Evolutionary conservation across 768 basidiomycete genomes (phyloP).

Genomic region (Suillus subalutaceus): DNA sequence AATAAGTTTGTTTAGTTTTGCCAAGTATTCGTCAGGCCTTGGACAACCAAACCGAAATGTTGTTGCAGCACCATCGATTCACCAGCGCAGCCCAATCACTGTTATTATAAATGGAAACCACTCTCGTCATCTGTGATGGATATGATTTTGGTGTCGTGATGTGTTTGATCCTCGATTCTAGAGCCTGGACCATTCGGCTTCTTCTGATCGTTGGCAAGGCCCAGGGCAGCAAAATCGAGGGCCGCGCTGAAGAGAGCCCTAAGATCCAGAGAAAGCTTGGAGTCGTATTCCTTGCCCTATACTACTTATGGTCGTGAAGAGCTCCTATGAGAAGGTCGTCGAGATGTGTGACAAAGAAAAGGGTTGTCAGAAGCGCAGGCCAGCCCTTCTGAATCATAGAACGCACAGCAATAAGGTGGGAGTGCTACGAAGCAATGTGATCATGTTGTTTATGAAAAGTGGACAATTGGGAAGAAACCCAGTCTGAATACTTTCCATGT

Average conservation of each 20-base stretch:
- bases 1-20: background rate
- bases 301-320: background rate
- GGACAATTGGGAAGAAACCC: too few species aligned
- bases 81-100: background rate
- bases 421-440: too few species aligned
- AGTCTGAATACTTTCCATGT: too few species aligned
- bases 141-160: background rate
- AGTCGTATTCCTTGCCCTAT: constrained; percentile 78
- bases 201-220: background rate
- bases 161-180: background rate
- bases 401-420: background rate
- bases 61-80: background rate
- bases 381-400: background rate
- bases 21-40: background rate
- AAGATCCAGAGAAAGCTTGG: constrained; percentile 78
- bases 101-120: background rate
- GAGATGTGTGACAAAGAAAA: background rate
- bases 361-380: background rate
- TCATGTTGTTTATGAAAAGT: too few species aligned
- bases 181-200: background rate
- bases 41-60: background rate
- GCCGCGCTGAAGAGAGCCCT: constrained; percentile 67
- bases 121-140: background rate
- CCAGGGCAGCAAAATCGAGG: constrained; percentile 46
- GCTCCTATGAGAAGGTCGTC: background rate